Percentiles rank a stretch among this genome's conserved stretches.
Evolutionary conservation across 2,329 filamentous ascomycete species (phyloP).

Genomic region (Verticillium dahliae): DNA sequence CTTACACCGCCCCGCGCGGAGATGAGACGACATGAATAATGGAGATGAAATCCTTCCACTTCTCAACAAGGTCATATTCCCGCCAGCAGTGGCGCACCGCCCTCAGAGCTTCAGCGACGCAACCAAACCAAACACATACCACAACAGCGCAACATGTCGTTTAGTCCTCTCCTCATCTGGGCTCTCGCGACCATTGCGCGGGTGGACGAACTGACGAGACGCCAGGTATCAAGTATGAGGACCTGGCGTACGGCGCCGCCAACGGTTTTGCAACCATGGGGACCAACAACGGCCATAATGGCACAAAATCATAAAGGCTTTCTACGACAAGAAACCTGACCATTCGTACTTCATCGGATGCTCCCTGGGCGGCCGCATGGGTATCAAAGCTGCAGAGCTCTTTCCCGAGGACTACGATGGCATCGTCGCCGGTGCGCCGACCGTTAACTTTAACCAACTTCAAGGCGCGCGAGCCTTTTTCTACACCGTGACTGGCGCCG

Average conservation of each 20-base stretch:
- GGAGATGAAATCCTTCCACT: too few relatives aligned
- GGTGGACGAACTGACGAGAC: neutral
- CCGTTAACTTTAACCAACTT: conserved; percentile 27
- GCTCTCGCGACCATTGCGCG: neutral
- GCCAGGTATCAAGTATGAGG: conserved; percentile 34
- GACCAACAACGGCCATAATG: conserved; percentile 45
- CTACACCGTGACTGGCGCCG: conserved; percentile 30
- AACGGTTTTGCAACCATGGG: conserved; percentile 40
- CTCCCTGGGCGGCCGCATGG: conserved; percentile 53
- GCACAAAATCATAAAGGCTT: conserved; percentile 35
- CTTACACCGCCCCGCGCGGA: too few relatives aligned
- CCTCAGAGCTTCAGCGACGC: too few relatives aligned
- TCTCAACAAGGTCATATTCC: too few relatives aligned
- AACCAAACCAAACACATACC: too few relatives aligned
- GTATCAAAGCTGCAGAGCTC: conserved; percentile 43
- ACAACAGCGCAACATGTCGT: neutral
- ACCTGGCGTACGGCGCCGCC: conserved; percentile 35
- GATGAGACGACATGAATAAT: too few relatives aligned
- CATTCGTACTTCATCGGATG: conserved; percentile 52
- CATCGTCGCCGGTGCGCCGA: conserved; percentile 40
- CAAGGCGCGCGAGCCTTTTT: conserved; percentile 33
- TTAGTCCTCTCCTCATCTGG: neutral
- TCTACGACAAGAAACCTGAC: conserved; percentile 32
- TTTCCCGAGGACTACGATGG: conserved; percentile 53
- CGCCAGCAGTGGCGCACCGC: too few relatives aligned